A percentile compares a stretch with the other conserved stretches of the same genome.
These are phyloP conservation scores for Exophiala bonariae DNA, from an alignment of 2,329 filamentous ascomycete genomes.

Conservation along the genomic window DNA sequence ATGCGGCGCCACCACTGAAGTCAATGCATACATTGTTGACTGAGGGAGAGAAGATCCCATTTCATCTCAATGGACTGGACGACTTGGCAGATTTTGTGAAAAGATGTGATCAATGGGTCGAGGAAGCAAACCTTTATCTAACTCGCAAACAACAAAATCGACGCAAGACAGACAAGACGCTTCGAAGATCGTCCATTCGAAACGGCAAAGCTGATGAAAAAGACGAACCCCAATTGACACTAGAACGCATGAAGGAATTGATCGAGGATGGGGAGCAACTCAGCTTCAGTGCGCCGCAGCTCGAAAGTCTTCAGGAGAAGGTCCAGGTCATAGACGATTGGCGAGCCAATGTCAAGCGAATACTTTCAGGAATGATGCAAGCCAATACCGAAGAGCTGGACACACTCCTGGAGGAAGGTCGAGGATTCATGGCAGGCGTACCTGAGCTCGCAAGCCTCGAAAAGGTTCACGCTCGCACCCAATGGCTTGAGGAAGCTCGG, in stretches of 20 bases:
- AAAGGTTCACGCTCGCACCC: conserved; percentile 76
- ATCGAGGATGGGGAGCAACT: conserved; percentile 81
- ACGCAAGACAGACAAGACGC: conserved; percentile 87
- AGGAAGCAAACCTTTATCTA: conserved; percentile 94
- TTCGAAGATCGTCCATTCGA: conserved; percentile 70
- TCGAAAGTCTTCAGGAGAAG: conserved; percentile 79
- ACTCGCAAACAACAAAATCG: conserved; percentile 97
- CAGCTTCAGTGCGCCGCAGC: conserved; percentile 91
- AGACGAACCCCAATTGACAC: conserved; percentile 75
- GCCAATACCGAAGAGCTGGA: conserved; percentile 75
- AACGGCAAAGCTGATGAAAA: conserved; percentile 81
- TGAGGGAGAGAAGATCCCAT: conserved; percentile 95
- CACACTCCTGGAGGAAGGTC: conserved; percentile 85
- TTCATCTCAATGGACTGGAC: conserved; percentile 78
- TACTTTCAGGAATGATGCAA: conserved; percentile 65
- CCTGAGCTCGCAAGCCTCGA: conserved; percentile 83
- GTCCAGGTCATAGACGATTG: conserved; percentile 82
- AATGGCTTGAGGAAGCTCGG: conserved; percentile 81
- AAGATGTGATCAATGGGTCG: conserved; percentile 95
- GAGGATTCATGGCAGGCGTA: conserved; percentile 86
- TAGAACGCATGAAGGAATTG: conserved; percentile 83
- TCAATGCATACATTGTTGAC: conserved; percentile 77
- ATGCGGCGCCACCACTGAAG: conserved; percentile 81
- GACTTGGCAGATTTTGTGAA: conserved; percentile 88
- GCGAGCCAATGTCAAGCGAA: conserved; percentile 70